These are phyloP conservation scores for Rhizophora apiculata DNA, from an alignment of 345 rosid species.

Conservation along the genomic window DNA sequence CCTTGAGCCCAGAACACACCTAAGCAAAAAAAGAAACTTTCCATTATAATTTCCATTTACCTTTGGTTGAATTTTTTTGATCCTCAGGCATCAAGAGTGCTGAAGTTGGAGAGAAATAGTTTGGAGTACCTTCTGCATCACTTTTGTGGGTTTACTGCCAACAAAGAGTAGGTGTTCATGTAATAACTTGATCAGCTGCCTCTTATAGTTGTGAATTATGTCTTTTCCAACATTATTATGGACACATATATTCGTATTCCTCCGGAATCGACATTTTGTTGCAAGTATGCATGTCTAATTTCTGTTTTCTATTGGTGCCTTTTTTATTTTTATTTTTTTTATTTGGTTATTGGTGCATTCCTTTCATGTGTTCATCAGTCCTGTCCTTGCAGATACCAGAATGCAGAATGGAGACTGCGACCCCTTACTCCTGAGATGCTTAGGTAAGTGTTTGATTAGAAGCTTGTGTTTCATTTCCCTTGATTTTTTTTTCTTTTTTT, in stretches of 20 bases:
- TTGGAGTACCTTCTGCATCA: constrained; percentile 73
- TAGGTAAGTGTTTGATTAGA: constrained; percentile 34
- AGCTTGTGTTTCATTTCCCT: too few species aligned
- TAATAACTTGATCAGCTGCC: constrained; percentile 12
- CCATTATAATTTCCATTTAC: neutral
- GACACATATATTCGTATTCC: neutral
- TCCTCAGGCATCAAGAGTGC: constrained; percentile 77
- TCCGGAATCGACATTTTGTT: neutral
- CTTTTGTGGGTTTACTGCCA: constrained; percentile 76
- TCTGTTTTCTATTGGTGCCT: neutral
- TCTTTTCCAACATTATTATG: too few species aligned
- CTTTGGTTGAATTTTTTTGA: constrained; percentile 11
- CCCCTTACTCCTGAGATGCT: constrained; percentile 87
- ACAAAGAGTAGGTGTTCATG: constrained; percentile 63
- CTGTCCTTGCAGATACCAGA: constrained; percentile 73
- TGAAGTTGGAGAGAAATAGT: constrained; percentile 88
- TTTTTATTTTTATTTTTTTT: neutral
- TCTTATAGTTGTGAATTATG: constrained; percentile 6
- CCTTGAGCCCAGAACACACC: neutral
- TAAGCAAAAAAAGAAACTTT: too few species aligned
- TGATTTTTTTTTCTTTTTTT: too few species aligned
- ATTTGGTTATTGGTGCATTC: neutral
- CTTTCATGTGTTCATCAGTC: constrained; percentile 19
- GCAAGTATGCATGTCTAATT: neutral
- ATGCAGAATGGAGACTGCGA: constrained; percentile 95